phyloP scores from a whole-genome alignment of 2,329 filamentous ascomycete genomes.

The Penicillium sp. region DNA sequence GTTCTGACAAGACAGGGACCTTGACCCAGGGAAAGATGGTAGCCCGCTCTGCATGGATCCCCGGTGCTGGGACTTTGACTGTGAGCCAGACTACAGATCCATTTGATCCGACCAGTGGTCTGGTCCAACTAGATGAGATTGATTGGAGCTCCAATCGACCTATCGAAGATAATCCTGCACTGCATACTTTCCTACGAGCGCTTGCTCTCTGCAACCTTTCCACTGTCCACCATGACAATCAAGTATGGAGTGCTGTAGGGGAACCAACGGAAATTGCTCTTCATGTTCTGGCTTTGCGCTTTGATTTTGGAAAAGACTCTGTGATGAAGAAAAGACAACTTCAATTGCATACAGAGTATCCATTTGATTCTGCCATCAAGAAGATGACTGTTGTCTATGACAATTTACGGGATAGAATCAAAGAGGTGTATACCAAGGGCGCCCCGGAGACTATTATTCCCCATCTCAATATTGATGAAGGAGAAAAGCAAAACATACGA shows the following conservation, averaged over 20 bases:
- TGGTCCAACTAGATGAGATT: conserved; percentile 41
- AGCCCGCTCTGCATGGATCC: conserved; percentile 59
- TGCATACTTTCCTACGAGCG: conserved; percentile 54
- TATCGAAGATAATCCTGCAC: conserved; percentile 31
- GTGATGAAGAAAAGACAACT: conserved; percentile 36
- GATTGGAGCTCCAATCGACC: conserved; percentile 30
- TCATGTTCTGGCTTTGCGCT: conserved; percentile 64
- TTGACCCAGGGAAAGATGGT: conserved; percentile 60
- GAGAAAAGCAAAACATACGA: conserved; percentile 24
- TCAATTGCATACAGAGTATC: conserved; percentile 55
- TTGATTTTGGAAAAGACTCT: conserved; percentile 51
- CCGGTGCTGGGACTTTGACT: conserved; percentile 52
- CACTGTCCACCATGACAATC: conserved; percentile 46
- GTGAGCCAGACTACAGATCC: conserved; percentile 56
- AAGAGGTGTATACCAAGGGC: conserved; percentile 59
- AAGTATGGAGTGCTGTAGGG: conserved; percentile 57
- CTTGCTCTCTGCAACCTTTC: conserved; percentile 59
- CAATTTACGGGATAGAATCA: conserved; percentile 27
- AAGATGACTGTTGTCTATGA: conserved; percentile 65
- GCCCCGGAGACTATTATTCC: conserved; percentile 60
- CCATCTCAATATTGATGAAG: conserved; percentile 17
- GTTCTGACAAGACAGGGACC: conserved; percentile 59
- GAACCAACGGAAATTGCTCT: conserved; percentile 68
- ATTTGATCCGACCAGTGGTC: conserved; percentile 55
- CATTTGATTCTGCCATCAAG: conserved; percentile 65